phyloP scores from a whole-genome alignment of 441 rosid species.

The Erysimum cheiri region DNA sequence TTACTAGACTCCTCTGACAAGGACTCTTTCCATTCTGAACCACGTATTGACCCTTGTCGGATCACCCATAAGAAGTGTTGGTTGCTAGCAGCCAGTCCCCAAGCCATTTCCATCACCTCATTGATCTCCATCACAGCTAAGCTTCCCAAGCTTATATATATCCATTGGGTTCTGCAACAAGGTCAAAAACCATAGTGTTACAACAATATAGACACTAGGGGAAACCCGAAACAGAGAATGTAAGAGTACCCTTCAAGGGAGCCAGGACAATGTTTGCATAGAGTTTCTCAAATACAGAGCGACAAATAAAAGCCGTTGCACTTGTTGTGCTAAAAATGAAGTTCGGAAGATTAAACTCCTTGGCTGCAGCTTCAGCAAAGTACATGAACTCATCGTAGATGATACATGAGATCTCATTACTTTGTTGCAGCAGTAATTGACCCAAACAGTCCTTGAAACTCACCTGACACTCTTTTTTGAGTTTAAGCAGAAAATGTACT shows the following conservation, averaged over 20 bases:
- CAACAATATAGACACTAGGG: not conserved
- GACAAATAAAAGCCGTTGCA: slow-evolving; percentile 41
- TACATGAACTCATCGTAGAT: slow-evolving; percentile 61
- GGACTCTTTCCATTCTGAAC: slow-evolving; percentile 37
- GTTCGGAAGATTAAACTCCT: slow-evolving; percentile 46
- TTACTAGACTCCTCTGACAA: slow-evolving; percentile 35
- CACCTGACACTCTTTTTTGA: slow-evolving; percentile 34
- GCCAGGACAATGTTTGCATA: not conserved
- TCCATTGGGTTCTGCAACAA: slow-evolving; percentile 34
- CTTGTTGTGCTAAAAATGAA: slow-evolving; percentile 49
- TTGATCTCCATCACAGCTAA: slow-evolving; percentile 21
- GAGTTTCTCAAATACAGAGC: slow-evolving; percentile 5
- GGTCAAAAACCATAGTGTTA: not conserved
- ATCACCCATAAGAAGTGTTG: slow-evolving; percentile 50
- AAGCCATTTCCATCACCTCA: slow-evolving; percentile 42
- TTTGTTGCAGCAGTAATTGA: slow-evolving; percentile 28
- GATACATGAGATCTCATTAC: slow-evolving; percentile 41
- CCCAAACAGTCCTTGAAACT: slow-evolving; percentile 42
- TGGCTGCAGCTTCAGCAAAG: slow-evolving; percentile 49
- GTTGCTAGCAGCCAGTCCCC: slow-evolving; percentile 40
- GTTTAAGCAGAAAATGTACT: slow-evolving; percentile 9
- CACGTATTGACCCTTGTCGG: slow-evolving; percentile 43
- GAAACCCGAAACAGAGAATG: not conserved
- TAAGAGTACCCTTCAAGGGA: slow-evolving; percentile 1
- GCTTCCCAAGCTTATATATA: slow-evolving; percentile 56